phyloP scores from a whole-genome alignment of 2,329 filamentous ascomycete genomes.

The Fusarium sp. region DNA sequence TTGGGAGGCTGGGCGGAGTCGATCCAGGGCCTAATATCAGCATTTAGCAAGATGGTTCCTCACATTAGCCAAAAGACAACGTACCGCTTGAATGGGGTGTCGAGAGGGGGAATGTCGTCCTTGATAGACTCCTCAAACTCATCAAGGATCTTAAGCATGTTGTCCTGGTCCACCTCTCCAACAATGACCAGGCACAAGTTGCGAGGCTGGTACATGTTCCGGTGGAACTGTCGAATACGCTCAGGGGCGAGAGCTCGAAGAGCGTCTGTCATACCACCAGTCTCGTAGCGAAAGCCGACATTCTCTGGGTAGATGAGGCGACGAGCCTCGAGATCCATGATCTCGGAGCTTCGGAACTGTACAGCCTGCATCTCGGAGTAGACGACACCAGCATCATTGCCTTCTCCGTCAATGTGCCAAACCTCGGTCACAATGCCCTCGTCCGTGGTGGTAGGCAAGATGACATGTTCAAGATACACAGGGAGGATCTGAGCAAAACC shows the following conservation, averaged over 20 bases:
- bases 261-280: conserved; percentile 96
- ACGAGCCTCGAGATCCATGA: conserved; percentile 87
- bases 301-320: conserved; percentile 87
- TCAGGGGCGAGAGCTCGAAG: conserved; percentile 87
- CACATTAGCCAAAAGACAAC: neutral
- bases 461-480: conserved; percentile 93
- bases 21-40: conserved; percentile 75
- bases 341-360: conserved; percentile 83
- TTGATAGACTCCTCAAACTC: conserved; percentile 89
- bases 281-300: conserved; percentile 95
- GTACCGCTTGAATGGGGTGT: conserved; percentile 78
- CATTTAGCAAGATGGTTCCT: conserved; percentile 9
- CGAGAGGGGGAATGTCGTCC: conserved; percentile 79
- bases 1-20: conserved; percentile 83
- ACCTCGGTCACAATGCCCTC: conserved; percentile 95
- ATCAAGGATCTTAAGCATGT: conserved; percentile 84
- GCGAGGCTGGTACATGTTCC: conserved; percentile 97
- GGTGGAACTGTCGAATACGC: conserved; percentile 93
- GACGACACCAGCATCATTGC: conserved; percentile 95
- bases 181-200: conserved; percentile 92
- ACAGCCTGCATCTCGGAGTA: conserved; percentile 99
- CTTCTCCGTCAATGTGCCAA: conserved; percentile 92
- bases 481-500: conserved; percentile 95
- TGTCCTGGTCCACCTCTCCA: conserved; percentile 87
- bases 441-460: conserved; percentile 91